Conservation (phyloP, 148 eudicot species). For the Agrostemma githago region DNA sequence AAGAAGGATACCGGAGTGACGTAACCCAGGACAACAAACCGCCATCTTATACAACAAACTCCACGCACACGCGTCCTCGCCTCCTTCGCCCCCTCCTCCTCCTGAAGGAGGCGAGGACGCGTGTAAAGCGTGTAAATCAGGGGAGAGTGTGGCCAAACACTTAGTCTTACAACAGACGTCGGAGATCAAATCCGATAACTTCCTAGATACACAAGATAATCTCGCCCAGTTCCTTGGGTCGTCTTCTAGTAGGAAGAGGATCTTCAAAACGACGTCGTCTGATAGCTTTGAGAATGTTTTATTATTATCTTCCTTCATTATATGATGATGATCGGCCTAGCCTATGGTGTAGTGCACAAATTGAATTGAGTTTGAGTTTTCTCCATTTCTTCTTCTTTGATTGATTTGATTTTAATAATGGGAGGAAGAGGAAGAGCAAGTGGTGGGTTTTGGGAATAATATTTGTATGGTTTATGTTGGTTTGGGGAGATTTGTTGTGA, state of each 20-base stretch:
- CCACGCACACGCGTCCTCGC: slow-evolving; percentile 56
- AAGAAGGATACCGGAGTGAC: slow-evolving; percentile 67
- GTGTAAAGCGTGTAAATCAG: slow-evolving; percentile 22
- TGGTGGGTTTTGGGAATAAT: not conserved
- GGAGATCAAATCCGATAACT: slow-evolving; percentile 48
- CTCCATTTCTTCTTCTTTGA: too few relatives aligned
- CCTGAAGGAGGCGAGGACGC: slow-evolving; percentile 7
- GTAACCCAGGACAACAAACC: slow-evolving; percentile 86
- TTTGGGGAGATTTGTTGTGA: too few relatives aligned
- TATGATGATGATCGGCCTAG: too few relatives aligned
- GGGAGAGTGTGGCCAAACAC: slow-evolving; percentile 48
- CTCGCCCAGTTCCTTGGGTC: slow-evolving; percentile 81
- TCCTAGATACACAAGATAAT: slow-evolving; percentile 58
- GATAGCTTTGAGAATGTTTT: slow-evolving; percentile 49
- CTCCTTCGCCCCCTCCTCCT: too few relatives aligned
- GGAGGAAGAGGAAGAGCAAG: not conserved
- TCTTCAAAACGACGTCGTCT: slow-evolving; percentile 66
- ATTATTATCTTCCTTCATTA: too few relatives aligned
- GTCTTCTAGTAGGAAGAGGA: slow-evolving; percentile 51
- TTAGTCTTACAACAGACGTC: slow-evolving; percentile 43
- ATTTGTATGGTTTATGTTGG: too few relatives aligned
- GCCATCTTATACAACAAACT: slow-evolving; percentile 57
- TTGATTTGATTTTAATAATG: too few relatives aligned
- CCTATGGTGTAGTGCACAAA: too few relatives aligned
- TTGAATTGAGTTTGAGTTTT: too few relatives aligned